Evolutionary conservation across 208 protist genomes (phyloP).

Genomic region (Vickermania spadyakhi): DNA sequence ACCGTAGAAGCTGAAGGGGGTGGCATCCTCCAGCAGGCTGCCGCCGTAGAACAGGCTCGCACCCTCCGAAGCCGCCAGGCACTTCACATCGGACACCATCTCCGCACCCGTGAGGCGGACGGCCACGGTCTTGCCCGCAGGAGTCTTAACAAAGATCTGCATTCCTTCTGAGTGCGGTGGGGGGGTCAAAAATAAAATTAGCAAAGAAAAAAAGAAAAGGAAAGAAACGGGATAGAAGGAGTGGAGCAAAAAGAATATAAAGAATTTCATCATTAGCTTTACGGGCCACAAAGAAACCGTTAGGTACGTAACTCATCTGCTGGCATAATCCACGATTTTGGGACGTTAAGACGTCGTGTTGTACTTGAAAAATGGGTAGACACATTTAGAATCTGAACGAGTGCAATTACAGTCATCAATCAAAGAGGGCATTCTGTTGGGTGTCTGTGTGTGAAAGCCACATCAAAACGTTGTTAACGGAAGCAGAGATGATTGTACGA

Average conservation of each 20-base stretch:
- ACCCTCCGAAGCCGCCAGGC: conserved; percentile 55
- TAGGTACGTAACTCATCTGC: no score
- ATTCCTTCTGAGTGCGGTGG: conserved; percentile 57
- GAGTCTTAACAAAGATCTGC: conserved; percentile 92
- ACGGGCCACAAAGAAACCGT: no score
- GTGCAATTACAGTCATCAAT: no score
- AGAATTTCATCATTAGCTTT: no score
- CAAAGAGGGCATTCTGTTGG: no score
- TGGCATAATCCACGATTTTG: no score
- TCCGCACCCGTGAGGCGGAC: conserved; percentile 77
- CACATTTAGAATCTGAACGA: no score
- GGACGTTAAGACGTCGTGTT: no score
- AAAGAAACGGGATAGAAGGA: conserved; percentile 2
- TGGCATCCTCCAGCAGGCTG: conserved; percentile 73
- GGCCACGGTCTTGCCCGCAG: conserved; percentile 81
- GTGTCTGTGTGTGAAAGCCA: no score
- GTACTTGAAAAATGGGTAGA: no score
- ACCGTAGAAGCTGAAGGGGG: conserved; percentile 52
- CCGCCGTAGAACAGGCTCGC: conserved; percentile 88
- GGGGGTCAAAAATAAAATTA: neutral
- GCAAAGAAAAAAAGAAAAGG: conserved; percentile 4
- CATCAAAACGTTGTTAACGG: no score
- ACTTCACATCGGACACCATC: conserved; percentile 78
- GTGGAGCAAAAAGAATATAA: conserved; percentile 6
- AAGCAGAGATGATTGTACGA: no score